These are phyloP conservation scores for Actinomucor elegans DNA, from an alignment of 371 early-diverging fungal genomes.

Conservation along the genomic window DNA sequence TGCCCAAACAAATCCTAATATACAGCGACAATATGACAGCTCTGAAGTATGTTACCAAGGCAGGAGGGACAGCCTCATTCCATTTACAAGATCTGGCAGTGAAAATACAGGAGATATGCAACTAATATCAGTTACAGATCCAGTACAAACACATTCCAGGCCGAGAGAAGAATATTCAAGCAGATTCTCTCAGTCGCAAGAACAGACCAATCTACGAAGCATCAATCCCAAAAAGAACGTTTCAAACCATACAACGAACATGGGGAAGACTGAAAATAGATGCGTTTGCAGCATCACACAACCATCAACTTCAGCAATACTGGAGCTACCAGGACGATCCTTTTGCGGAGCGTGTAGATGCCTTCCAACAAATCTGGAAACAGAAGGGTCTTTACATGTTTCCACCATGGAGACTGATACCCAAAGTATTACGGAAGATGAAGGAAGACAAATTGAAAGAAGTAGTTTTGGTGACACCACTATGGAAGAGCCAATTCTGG, in stretches of 20 bases:
- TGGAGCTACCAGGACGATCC: slow-evolving; percentile 29
- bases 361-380: neutral
- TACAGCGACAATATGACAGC: slow-evolving; percentile 25
- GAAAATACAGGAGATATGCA: slow-evolving; percentile 13
- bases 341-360: neutral
- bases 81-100: slow-evolving; percentile 15
- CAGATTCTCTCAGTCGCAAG: slow-evolving; percentile 15
- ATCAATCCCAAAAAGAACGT: neutral
- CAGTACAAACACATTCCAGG: slow-evolving; percentile 20
- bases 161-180: slow-evolving; percentile 9
- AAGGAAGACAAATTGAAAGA: slow-evolving; percentile 4
- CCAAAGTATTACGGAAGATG: slow-evolving; percentile 23
- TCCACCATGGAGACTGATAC: slow-evolving; percentile 18
- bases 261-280: slow-evolving; percentile 23
- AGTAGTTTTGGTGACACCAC: slow-evolving; percentile 24
- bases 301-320: slow-evolving; percentile 8
- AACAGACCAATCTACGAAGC: slow-evolving; percentile 14
- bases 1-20: neutral
- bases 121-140: neutral
- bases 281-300: slow-evolving; percentile 29
- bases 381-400: neutral
- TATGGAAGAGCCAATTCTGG: slow-evolving; percentile 27
- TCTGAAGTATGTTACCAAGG: slow-evolving; percentile 19
- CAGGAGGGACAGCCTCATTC: slow-evolving; percentile 16
- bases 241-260: slow-evolving; percentile 1